These are phyloP conservation scores for Tricholoma flavovirens DNA, from an alignment of 768 basidiomycete species.

Conservation along the genomic window DNA sequence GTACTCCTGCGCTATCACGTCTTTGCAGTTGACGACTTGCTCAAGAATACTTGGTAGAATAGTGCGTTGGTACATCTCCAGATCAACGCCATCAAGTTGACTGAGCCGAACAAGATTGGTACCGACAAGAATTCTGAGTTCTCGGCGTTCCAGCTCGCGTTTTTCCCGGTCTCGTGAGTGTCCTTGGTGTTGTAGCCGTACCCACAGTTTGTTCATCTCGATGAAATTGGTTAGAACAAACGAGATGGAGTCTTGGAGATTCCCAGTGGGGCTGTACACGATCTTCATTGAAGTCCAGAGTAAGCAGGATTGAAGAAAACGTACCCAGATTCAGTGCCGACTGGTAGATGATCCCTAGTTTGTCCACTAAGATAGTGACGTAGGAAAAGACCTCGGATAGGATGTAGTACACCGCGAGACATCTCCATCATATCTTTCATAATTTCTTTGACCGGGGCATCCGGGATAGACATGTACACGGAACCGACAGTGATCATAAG, in stretches of 20 bases:
- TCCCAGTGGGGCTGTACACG: conserved; percentile 67
- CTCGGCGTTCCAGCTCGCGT: conserved; percentile 92
- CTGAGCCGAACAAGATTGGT: conserved; percentile 95
- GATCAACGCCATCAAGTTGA: conserved; percentile 93
- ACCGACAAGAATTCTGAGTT: conserved; percentile 92
- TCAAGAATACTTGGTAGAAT: conserved; percentile 94
- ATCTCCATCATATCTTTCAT: conserved; percentile 99
- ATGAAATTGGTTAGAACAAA: conserved; percentile 99
- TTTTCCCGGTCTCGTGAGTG: conserved; percentile 97
- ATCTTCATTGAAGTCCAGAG: conserved; percentile 2
- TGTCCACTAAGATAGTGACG: conserved; percentile 96
- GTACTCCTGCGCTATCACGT: conserved; percentile 98
- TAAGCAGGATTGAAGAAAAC: conserved; percentile 16
- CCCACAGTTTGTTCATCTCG: conserved; percentile 99
- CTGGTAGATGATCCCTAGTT: conserved; percentile 90
- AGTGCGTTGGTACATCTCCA: conserved; percentile 79
- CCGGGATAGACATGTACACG: conserved; percentile 97
- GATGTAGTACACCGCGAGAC: conserved; percentile 95
- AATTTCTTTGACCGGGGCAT: conserved; percentile 96
- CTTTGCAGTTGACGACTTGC: conserved; percentile 97
- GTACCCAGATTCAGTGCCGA: conserved; percentile 81
- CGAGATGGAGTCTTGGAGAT: conserved; percentile 89
- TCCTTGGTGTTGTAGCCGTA: conserved; percentile 95
- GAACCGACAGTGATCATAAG: conserved; percentile 99
- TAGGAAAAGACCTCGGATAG: conserved; percentile 93